Percentiles rank a stretch among this genome's conserved stretches.
Conservation (phyloP, 192 early-diverging fungal species). For the Linnemannia hyalina region DNA sequence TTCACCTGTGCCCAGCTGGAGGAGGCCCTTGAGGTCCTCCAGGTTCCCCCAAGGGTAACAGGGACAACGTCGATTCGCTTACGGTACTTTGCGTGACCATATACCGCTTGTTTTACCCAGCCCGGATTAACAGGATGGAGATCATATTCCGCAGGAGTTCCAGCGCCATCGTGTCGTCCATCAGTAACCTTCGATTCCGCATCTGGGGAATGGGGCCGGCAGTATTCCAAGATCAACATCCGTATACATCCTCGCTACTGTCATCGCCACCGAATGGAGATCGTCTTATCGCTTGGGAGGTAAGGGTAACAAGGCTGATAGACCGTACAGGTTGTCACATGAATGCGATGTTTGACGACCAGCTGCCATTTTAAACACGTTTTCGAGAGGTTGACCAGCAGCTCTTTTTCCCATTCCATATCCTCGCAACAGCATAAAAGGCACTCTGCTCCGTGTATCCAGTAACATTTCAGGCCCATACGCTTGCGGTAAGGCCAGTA, state of each 20-base stretch:
- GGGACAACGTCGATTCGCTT: too few relatives aligned
- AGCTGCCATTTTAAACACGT: background rate
- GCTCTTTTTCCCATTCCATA: background rate
- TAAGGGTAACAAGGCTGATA: slow-evolving; percentile 18
- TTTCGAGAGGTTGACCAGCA: background rate
- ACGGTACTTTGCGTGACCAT: too few relatives aligned
- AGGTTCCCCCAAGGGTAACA: too few relatives aligned
- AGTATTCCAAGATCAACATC: slow-evolving; percentile 16
- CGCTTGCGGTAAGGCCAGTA: slow-evolving; percentile 22
- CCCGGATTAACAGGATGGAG: too few relatives aligned
- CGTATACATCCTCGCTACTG: slow-evolving; percentile 8
- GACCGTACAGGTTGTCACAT: slow-evolving; percentile 16
- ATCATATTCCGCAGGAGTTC: too few relatives aligned
- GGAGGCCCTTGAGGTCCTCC: too few relatives aligned
- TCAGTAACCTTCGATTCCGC: slow-evolving; percentile 11
- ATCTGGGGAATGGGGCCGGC: background rate
- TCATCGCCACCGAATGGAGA: slow-evolving; percentile 11
- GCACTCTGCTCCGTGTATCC: slow-evolving; percentile 7
- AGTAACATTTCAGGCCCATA: background rate
- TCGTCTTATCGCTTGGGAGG: slow-evolving; percentile 6
- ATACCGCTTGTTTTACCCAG: too few relatives aligned
- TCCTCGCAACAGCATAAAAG: background rate
- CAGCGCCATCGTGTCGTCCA: slow-evolving; percentile 24
- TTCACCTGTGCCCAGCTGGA: too few relatives aligned
- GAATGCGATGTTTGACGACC: slow-evolving; percentile 20